Conservation (phyloP, 2,329 filamentous ascomycete species). For the Neonectria punicea region DNA sequence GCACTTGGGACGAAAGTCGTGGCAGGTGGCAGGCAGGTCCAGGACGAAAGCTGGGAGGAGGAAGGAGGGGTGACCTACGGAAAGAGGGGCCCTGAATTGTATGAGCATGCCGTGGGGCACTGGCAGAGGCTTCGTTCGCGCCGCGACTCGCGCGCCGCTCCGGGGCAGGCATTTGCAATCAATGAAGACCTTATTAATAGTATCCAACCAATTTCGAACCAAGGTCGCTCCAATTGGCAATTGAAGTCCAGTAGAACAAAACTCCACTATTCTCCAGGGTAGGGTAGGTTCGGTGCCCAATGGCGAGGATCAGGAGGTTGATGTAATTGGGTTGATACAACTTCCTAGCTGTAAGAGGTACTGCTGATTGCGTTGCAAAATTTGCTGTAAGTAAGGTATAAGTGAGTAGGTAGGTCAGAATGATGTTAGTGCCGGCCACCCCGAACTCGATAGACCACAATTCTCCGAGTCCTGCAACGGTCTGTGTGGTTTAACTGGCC, state of each 20-base stretch:
- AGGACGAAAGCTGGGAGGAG: not conserved
- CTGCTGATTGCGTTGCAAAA: too few relatives aligned
- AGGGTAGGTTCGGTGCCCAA: not conserved
- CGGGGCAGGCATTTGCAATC: conserved; percentile 33
- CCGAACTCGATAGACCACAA: conserved; percentile 5
- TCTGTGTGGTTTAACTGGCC: not conserved
- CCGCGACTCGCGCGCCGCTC: conserved; percentile 31
- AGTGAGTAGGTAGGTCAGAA: too few relatives aligned
- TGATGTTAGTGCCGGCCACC: not conserved
- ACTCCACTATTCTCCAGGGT: not conserved
- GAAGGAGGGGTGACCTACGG: conserved; percentile 53
- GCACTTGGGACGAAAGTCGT: not conserved
- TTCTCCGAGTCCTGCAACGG: conserved; percentile 6
- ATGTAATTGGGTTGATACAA: not conserved
- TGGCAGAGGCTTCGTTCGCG: conserved; percentile 29
- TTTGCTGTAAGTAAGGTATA: not conserved
- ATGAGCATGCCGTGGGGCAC: conserved; percentile 40
- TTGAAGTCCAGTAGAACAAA: not conserved
- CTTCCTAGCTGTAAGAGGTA: conserved; percentile 1
- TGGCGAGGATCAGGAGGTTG: not conserved
- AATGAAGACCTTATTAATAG: not conserved
- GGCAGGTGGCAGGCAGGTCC: not conserved
- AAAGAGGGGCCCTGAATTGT: conserved; percentile 61
- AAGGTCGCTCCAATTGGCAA: not conserved
- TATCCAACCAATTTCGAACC: not conserved